phyloP scores from a whole-genome alignment of 2,329 filamentous ascomycete genomes.

The Penicillium vulpinum region DNA sequence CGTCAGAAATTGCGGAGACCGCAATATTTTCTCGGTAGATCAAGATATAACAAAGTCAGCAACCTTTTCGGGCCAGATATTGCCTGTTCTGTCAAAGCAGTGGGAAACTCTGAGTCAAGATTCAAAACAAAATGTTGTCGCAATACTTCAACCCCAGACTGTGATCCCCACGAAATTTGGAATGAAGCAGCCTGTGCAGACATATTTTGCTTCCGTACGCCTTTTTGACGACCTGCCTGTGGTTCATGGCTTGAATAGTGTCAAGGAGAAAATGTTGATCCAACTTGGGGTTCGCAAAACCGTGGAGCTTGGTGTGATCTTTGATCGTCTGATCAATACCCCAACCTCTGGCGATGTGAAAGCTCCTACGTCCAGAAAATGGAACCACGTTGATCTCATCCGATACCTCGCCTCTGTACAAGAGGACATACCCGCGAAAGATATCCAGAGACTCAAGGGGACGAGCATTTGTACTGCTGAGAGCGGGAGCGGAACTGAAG shows the following conservation, averaged over 20 bases:
- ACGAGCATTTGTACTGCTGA: conserved; percentile 84
- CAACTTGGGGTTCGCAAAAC: conserved; percentile 91
- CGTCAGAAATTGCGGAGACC: conserved; percentile 63
- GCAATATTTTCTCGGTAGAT: conserved; percentile 57
- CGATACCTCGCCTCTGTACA: conserved; percentile 90
- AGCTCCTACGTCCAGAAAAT: conserved; percentile 57
- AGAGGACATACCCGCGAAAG: conserved; percentile 80
- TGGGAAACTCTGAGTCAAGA: conserved; percentile 76
- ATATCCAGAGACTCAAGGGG: conserved; percentile 74
- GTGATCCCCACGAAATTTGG: conserved; percentile 89
- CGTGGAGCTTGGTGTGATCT: conserved; percentile 90
- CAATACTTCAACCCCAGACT: conserved; percentile 65
- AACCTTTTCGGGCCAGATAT: conserved; percentile 72
- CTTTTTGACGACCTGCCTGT: conserved; percentile 91
- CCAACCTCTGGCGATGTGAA: conserved; percentile 48
- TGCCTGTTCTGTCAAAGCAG: conserved; percentile 79
- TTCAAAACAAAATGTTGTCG: conserved; percentile 65
- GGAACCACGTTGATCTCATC: conserved; percentile 93
- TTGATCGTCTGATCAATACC: conserved; percentile 74
- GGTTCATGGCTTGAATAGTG: conserved; percentile 70
- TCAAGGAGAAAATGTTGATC: conserved; percentile 87
- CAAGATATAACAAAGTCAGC: conserved; percentile 71
- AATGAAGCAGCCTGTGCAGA: conserved; percentile 80
- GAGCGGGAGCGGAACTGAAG: conserved; percentile 55
- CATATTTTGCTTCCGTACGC: conserved; percentile 92